Conservation (phyloP, 768 basidiomycete genomes). For the Leccinum incarnatum region DNA sequence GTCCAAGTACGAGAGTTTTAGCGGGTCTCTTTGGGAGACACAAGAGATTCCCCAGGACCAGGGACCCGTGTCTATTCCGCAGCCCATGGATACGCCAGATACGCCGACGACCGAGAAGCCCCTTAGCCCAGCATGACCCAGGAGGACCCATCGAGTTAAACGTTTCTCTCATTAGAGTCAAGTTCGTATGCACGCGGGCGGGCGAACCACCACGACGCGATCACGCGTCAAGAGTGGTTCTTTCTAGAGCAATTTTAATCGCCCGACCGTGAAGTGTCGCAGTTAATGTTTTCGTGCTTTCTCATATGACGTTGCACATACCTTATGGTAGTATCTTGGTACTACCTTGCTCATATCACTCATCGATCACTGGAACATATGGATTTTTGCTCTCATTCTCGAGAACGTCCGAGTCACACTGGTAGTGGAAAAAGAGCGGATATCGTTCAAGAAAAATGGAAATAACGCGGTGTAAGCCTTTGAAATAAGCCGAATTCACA, state of each 20-base stretch:
- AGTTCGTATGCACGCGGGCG: conserved; percentile 7
- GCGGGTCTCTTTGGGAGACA: conserved; percentile 26
- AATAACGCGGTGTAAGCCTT: conserved; percentile 20
- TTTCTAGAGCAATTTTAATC: conserved; percentile 23
- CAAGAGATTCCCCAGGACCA: conserved; percentile 24
- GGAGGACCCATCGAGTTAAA: conserved; percentile 1
- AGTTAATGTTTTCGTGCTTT: conserved; percentile 12
- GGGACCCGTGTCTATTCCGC: conserved; percentile 14
- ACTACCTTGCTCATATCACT: background rate
- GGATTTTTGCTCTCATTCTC: background rate
- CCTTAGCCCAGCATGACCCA: background rate
- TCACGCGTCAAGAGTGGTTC: conserved; percentile 9
- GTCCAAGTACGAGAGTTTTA: conserved; percentile 14
- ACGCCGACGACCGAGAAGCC: conserved; percentile 22
- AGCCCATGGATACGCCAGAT: conserved; percentile 12
- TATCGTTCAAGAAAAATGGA: background rate
- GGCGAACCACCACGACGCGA: conserved; percentile 4
- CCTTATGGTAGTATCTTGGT: background rate
- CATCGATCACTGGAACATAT: conserved; percentile 8
- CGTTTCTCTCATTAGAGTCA: background rate
- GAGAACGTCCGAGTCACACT: background rate
- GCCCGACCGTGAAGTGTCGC: conserved; percentile 5
- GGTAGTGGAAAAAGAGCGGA: conserved; percentile 26
- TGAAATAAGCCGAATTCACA: conserved; percentile 29
- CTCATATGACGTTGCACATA: conserved; percentile 6